Evolutionary conservation across 345 rosid species (phyloP), one percentile per base, ranked within the genome.

Genomic region (Syzygium aromaticum): DNA sequence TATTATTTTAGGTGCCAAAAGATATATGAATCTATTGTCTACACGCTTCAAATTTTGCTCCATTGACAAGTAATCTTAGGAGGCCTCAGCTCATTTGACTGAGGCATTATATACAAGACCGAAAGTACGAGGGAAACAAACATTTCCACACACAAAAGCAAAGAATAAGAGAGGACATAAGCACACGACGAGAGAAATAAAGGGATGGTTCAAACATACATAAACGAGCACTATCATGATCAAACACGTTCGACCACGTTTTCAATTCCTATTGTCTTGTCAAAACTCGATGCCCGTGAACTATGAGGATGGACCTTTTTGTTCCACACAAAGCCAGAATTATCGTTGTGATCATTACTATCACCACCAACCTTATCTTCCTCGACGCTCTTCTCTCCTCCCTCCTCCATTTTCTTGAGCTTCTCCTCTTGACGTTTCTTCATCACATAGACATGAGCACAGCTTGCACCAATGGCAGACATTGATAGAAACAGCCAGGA

Each of bases 381-480:
- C 52, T 3, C 56, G 15, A 12, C 17, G 38, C 63, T 52, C 22
- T 46, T 11, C 51, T 28, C 84, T 49, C 84, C 21, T 56, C 61
- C 85, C 25, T 88, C 88, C 33, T 52, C 84, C 73, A 38, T 57
- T 85, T 82, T 89, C 87, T 89, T 89, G 17, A 90, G 82, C 40
- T 57, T 90, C 51, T 90, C 92, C 88, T 90, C 88, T 38, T 86
- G 88, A 40, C 86, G 86, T 85, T 89, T 87, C 77, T 84, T 84
- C 92, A 90, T 89, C 88, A 87, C 80, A 54, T 87, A 89, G 53
- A 89, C 88, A 54, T n/a, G 87, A 63, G 92, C 92, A 84, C 87
- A 87, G 33, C 86, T 85, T 11, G 89, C 89, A 54, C 92, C 92
- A 27, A 89, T 54, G 23, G 92, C 87, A 84, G 92, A 86, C 90